These are phyloP conservation scores for Candida boidinii DNA, from an alignment of 805 yeast species.

Conservation along the genomic window DNA sequence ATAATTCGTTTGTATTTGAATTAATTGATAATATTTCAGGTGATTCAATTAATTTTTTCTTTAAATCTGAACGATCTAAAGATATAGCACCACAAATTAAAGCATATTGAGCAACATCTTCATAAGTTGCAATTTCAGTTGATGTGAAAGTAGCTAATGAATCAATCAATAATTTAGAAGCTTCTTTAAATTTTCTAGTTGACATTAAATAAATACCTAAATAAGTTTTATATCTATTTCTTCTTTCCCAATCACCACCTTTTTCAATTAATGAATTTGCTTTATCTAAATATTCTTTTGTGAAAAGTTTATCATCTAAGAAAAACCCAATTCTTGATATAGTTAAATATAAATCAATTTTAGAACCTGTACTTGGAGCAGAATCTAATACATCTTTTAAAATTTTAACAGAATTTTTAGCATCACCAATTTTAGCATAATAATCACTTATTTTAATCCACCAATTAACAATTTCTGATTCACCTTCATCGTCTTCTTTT, in stretches of 20 bases:
- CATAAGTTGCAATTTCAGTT: slow-evolving; percentile 81
- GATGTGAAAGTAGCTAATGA: slow-evolving; percentile 93
- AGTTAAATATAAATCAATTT: slow-evolving; percentile 79
- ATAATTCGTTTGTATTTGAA: slow-evolving; percentile 61
- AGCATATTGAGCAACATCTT: slow-evolving; percentile 82
- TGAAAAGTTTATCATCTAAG: slow-evolving; percentile 65
- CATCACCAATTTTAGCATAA: slow-evolving; percentile 80
- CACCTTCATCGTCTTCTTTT: slow-evolving; percentile 77
- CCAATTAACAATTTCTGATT: slow-evolving; percentile 66
- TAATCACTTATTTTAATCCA: slow-evolving; percentile 81
- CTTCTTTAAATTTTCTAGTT: slow-evolving; percentile 78
- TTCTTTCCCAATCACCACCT: slow-evolving; percentile 99
- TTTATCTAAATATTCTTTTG: slow-evolving; percentile 65
- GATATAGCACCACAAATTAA: slow-evolving; percentile 81
- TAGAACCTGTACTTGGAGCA: slow-evolving; percentile 81
- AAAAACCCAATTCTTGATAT: slow-evolving; percentile 86
- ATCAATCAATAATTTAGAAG: slow-evolving; percentile 79
- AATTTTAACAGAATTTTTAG: slow-evolving; percentile 55
- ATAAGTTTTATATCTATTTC: slow-evolving; percentile 90
- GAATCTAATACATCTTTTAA: slow-evolving; percentile 66
- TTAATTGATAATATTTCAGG: slow-evolving; percentile 84
- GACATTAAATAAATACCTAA: slow-evolving; percentile 78
- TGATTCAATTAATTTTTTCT: slow-evolving; percentile 78
- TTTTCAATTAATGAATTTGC: slow-evolving; percentile 74
- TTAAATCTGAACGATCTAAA: slow-evolving; percentile 76